Evolutionary conservation across 805 yeast species (phyloP).

Genomic region (Zygoascus ofunaensis): DNA sequence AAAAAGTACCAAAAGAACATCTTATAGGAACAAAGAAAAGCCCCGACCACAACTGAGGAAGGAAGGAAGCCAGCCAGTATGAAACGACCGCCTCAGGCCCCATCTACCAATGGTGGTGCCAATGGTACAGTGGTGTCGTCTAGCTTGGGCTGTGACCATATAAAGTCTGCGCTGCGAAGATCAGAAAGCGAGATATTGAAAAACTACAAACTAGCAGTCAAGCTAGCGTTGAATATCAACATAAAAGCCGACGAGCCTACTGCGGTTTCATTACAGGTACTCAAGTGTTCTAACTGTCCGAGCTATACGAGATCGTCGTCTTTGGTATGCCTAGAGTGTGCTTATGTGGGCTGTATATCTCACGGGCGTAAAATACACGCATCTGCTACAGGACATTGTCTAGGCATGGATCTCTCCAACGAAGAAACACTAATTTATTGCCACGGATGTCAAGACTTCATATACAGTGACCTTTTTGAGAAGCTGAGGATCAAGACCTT

Average conservation of each 20-base stretch:
- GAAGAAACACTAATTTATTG: slow-evolving; percentile 58
- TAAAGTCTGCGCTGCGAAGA: not conserved
- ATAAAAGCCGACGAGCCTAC: not conserved
- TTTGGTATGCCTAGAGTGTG: slow-evolving; percentile 16
- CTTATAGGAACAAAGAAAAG: too few species aligned
- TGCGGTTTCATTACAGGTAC: slow-evolving; percentile 1
- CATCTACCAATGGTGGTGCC: not conserved
- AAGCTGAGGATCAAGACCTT: slow-evolving; percentile 31
- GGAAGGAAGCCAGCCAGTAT: not conserved
- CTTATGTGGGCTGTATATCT: slow-evolving; percentile 14
- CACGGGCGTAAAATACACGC: slow-evolving; percentile 11
- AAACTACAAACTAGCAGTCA: slow-evolving; percentile 11
- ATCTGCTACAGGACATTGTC: slow-evolving; percentile 20
- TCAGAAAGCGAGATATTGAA: slow-evolving; percentile 4
- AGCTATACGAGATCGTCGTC: not conserved
- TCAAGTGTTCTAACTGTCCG: slow-evolving; percentile 1
- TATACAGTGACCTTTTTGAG: slow-evolving; percentile 53
- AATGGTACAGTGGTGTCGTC: not conserved
- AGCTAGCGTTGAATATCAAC: slow-evolving; percentile 7
- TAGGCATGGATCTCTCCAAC: slow-evolving; percentile 52
- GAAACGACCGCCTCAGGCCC: slow-evolving; percentile 3
- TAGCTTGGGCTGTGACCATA: not conserved
- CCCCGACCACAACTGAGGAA: too few species aligned
- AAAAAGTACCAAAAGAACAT: too few species aligned
- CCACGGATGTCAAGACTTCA: slow-evolving; percentile 66